Evolutionary conservation across 169 alveolate species (phyloP).

Genomic region (Babesia bigemina): DNA sequence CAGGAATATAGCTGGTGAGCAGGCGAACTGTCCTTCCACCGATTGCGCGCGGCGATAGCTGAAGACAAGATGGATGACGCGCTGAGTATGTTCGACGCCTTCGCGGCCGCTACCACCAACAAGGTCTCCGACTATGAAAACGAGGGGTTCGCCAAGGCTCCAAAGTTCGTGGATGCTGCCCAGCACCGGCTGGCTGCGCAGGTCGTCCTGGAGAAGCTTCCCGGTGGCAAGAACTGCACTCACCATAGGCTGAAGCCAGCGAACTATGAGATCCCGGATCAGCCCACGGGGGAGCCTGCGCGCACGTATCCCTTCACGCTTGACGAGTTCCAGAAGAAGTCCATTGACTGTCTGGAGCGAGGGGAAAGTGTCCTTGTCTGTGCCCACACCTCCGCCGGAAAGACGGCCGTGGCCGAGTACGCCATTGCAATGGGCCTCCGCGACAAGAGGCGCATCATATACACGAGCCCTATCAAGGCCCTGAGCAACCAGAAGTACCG

Average conservation of each 20-base stretch:
- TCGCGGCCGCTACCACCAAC: conserved; percentile 43
- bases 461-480: conserved; percentile 99
- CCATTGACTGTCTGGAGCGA: conserved; percentile 92
- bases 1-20: too few relatives aligned
- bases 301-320: conserved; percentile 89
- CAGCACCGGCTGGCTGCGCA: conserved; percentile 38
- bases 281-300: conserved; percentile 79
- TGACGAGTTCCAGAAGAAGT: conserved; percentile 95
- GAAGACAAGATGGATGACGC: conserved; percentile 45
- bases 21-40: too few relatives aligned
- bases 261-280: conserved; percentile 40
- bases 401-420: conserved; percentile 99
- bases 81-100: conserved; percentile 68
- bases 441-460: conserved; percentile 95
- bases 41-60: neutral
- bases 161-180: conserved; percentile 8
- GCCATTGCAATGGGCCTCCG: conserved; percentile 97
- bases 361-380: conserved; percentile 97
- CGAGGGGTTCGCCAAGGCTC: conserved; percentile 35
- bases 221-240: conserved; percentile 54
- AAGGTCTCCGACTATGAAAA: conserved; percentile 31
- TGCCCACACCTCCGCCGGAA: conserved; percentile 99
- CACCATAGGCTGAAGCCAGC: conserved; percentile 62
- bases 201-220: conserved; percentile 48
- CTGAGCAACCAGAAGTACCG: conserved; percentile 98